Base-by-base conservation (phyloP, 306 rosid genomes). In the Rosa chinensis region DNA sequence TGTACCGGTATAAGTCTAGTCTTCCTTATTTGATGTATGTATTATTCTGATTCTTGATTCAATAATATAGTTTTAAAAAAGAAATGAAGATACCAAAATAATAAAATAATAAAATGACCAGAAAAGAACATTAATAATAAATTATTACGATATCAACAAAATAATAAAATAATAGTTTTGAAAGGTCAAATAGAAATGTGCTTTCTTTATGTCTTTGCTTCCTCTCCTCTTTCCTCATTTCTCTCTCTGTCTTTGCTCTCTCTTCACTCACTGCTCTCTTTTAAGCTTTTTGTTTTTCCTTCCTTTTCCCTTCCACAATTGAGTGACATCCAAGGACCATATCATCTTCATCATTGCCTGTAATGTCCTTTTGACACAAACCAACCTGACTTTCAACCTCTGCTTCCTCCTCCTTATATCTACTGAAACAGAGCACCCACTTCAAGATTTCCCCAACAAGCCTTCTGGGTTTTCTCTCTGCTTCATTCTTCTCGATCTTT, bases 121-220 rank as follows among this genome's bases (percentile, higher is more conserved):
- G 3, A 32, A 32, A 32, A 32, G 3, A 49, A 52, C 17, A 52
- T 4, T 2, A 55, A 20, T 1, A 8, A 9, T n/a, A n/a, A 49
- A 72, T 72, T 8, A 49, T 21, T 72, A 45, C 5, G 61, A 23
- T 42, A 61, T 3, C 49, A 71, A 32, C 68, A 50, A 43, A 45
- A 2, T 42, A n/a, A 43, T 10, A 23, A 12, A 59, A 21, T 59
- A 5, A 66, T 58, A 39, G 58, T 42, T 44, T 62, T 39, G 20
- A 58, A 85, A 82, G 80, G 88, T 87, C 87, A 87, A 86, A 87
- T 32, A 78, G 80, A 80, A 84, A 79, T 80, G 49, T 80, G 44
- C 32, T 64, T 70, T 62, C 66, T 79, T 73, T 82, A 77, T 77
- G 78, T 79, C 20, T 63, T 74, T 74, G 83, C 88, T 74, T 76